phyloP scores from a whole-genome alignment of 345 rosid genomes.

The Syzygium oleosum region DNA sequence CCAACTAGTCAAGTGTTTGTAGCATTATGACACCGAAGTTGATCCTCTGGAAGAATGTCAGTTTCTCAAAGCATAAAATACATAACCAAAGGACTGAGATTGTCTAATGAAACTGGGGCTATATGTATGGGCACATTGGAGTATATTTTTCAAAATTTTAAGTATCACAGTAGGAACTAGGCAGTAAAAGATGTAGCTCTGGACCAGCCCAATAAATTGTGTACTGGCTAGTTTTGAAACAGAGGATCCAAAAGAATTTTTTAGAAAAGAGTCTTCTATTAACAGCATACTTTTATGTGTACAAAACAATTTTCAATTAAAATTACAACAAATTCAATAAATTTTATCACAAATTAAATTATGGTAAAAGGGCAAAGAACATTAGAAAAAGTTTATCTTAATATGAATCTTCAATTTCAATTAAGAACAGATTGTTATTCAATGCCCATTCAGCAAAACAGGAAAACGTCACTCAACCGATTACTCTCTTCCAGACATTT shows the following conservation, averaged over 20 bases:
- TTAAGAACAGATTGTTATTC: background rate
- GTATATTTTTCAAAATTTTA: background rate
- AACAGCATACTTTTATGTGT: background rate
- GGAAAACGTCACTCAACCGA: background rate
- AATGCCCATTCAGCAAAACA: background rate
- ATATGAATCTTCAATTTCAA: background rate
- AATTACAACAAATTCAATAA: background rate
- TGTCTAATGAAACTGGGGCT: background rate
- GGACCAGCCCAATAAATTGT: background rate
- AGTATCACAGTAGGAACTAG: background rate
- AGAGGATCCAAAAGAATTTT: background rate
- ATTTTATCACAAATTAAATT: background rate
- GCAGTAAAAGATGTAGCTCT: background rate
- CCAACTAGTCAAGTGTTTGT: background rate
- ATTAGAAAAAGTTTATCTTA: background rate
- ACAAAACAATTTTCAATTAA: background rate
- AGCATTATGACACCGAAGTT: background rate
- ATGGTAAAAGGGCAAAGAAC: background rate
- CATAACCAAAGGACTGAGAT: background rate
- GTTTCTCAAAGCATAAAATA: background rate
- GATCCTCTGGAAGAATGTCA: background rate
- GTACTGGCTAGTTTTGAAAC: background rate
- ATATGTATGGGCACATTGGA: background rate
- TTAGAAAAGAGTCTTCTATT: background rate
- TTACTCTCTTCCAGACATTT: background rate